Base-by-base conservation (phyloP, 2,329 filamentous ascomycete species). In the Claviceps capensis region DNA sequence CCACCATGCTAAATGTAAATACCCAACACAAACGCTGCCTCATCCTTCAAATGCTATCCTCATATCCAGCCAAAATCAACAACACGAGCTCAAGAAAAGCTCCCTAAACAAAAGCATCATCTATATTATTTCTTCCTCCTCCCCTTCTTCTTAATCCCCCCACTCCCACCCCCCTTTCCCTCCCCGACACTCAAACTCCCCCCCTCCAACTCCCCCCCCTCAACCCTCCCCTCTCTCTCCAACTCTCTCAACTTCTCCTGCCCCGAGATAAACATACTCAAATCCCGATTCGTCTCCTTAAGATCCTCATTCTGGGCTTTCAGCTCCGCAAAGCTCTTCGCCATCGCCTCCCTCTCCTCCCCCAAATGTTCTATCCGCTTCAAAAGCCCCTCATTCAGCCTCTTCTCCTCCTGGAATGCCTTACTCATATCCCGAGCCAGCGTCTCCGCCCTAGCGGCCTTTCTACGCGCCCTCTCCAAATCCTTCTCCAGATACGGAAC, bases 201-300 rank as follows among this genome's bases (percentile, higher is more conserved):
- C 49, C 84, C 85, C 57, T 83, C 80, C 40, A 93, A 67, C 65
- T 91, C 86, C n/a, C 85, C 86, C 36, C 81, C 78, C 53, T 79
- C 74, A 37, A 78, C 59, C 57, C 73, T 65, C 0, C 77, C 81
- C 58, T 76, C 76, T 30, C 76, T 77, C 64, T 81, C 78, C 68
- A 89, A 69, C 65, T 83, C 78, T 69, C 79, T 83, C 59, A 96
- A 68, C 67, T 88, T 91, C 67, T 93, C 82, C 66, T 86, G 81
- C 0, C 87, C 85, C 19, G 82, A 86, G 54, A 96, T 91, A 62
- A 91, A 95, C 76, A 95, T 90, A 49, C 76, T 82, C 63, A 96
- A 65, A 64, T 96, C 91, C 14, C 86, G 78, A 63, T 95, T 95
- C 75, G 89, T 85, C 65, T 95, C 89, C 57, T 82, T 80, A 44